Base-by-base conservation (phyloP, 192 early-diverging fungal species). In the Coemansia sp. region DNA sequence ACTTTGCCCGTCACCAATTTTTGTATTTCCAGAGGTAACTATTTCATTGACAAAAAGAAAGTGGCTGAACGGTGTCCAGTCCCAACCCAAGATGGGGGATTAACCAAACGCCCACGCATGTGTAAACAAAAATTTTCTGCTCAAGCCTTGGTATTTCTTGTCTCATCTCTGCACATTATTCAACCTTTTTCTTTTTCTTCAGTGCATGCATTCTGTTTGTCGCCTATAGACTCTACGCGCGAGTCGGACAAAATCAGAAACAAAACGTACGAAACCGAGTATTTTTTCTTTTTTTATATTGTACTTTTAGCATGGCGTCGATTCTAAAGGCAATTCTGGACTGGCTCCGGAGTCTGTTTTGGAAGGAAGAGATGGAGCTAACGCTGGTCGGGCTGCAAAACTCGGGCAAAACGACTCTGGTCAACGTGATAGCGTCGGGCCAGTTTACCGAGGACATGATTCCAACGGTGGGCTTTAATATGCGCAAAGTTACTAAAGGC, bases 381-480 rank as follows among this genome's bases (percentile, higher is more conserved):
- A 94, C 92, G 49, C 74, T 94, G 54, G 92, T 94, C 54, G 91
- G 92, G 35, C 78, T 94, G 45, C 92, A 94, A 67, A 92, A 92
- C 69, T 91, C 89, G 68, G 92, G 92, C 57, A 94, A 94, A 61
- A 92, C 91, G 2, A 94, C 91, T 0, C 81, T 94, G 7, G 90
- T 94, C 14, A 92, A 92, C 58, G 90, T 94, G 35, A 92, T 94
- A 62, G 91, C 90, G 77, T 90, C 87, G 24, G 91, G 91, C 18
- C 86, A 90, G 68, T 94, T 87, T 60, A 88, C 84, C 2, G 92
- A 94, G 75, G 92, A 94, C 68, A 87, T 87, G 86, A 98, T 98
- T 51, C 97, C 97, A 3, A 99, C 97, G 6, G 94, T 99, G 20
- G 97, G 97, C 11, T 99, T 98, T 75, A 98, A 98, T 73, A 99